Evolutionary conservation across 345 rosid species (phyloP), one percentile per base, ranked within the genome.

Genomic region (Linum tenue): DNA sequence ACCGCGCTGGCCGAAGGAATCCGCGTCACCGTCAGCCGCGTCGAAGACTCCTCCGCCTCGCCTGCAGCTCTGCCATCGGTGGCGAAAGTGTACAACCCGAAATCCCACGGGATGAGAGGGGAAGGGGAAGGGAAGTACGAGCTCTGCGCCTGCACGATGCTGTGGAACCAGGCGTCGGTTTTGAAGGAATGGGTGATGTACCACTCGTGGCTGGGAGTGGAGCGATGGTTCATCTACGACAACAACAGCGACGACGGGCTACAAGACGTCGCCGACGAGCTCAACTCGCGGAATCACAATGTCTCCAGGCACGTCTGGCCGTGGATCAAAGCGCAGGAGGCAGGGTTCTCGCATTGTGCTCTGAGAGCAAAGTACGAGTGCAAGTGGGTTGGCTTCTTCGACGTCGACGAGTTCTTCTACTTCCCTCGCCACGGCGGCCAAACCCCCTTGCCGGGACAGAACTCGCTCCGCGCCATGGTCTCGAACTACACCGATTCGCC

Each of bases 291-390:
- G 48, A 77, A 81, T 62, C 84, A 85, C 71, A 94, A 88, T 17
- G 83, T 94, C 44, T 86, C 84, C 44, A 72, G 91, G 61, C 92
- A 90, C 71, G 78, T 76, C 40, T 94, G 96, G 97, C 99, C 99
- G 0, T 95, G 99, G 99, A 83, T 85, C 65, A 95, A 95, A 74
- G 83, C 97, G 39, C 99, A 95, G 68, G 99, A 95, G 76, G 99
- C 97, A 0, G 97, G 99, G 0, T 91, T 95, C 75, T 91, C 97
- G 0, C 97, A 95, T 62, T 95, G 99, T 70, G 86, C 89, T 55
- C 68, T 95, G 57, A 76, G 87, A 70, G 92, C 99, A 3, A 84
- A 81, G 76, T 72, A 78, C 1, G 95, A 85, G 64, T 95, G 99
- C 75, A 69, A 77, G 64, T 95, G 97, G 99, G 82, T 95, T 0